Evolutionary conservation across 208 protist genomes (phyloP).

Genomic region (Acanthamoeba royreba): DNA sequence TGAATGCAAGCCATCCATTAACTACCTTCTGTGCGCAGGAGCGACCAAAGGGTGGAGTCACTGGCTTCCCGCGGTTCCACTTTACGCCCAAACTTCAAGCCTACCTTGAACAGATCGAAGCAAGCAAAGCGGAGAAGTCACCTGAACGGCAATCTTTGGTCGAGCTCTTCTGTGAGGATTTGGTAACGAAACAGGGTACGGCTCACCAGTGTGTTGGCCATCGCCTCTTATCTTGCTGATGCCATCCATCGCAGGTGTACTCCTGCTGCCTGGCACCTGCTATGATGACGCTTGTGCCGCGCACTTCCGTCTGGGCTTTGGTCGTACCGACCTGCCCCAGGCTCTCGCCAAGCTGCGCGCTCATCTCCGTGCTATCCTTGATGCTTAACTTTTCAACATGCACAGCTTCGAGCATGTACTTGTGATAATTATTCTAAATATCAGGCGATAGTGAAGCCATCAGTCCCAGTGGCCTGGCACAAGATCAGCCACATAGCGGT

Average conservation of each 20-base stretch:
- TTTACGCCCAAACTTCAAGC: not conserved
- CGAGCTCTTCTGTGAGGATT: conserved; percentile 15
- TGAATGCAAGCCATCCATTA: not conserved
- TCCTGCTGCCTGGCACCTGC: conserved; percentile 27
- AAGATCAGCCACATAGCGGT: not conserved
- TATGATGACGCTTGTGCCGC: not conserved
- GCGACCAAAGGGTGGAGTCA: not conserved
- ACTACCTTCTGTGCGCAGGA: not conserved
- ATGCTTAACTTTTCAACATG: not conserved
- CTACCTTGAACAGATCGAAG: not conserved
- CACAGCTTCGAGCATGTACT: too few relatives aligned
- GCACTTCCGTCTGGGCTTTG: conserved; percentile 41
- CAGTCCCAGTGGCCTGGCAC: not conserved
- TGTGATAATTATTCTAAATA: too few relatives aligned
- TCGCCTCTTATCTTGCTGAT: not conserved
- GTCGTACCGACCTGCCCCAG: not conserved
- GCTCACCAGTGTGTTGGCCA: not conserved
- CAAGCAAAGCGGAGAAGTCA: not conserved
- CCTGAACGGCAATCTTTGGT: not conserved
- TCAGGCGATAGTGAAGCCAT: too few relatives aligned
- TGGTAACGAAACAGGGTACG: not conserved
- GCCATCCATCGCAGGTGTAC: not conserved
- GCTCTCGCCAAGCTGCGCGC: conserved; percentile 22
- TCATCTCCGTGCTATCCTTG: not conserved
- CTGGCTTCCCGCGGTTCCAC: not conserved